These are phyloP conservation scores for Teratosphaeria gauchensis DNA, from an alignment of 2,329 filamentous ascomycete species.

Conservation along the genomic window DNA sequence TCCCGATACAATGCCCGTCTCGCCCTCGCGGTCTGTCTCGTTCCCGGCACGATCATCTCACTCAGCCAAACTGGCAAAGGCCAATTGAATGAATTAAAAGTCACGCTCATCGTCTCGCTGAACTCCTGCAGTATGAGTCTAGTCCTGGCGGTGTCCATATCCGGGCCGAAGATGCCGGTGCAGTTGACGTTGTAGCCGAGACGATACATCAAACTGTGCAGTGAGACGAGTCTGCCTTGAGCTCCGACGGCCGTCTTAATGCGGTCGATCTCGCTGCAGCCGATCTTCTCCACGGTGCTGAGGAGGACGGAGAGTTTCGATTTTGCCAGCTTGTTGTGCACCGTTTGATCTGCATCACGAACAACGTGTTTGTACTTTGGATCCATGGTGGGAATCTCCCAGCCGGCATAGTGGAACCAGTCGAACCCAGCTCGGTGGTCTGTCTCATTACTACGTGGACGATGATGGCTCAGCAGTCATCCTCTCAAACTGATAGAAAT, in stretches of 20 bases:
- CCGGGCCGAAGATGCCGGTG: not conserved
- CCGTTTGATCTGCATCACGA: not conserved
- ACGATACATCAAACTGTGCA: not conserved
- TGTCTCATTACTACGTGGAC: not conserved
- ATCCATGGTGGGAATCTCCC: not conserved
- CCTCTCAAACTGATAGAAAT: not conserved
- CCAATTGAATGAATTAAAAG: not conserved
- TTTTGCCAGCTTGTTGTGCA: not conserved
- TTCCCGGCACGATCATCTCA: not conserved
- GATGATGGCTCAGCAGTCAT: not conserved
- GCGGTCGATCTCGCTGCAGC: not conserved
- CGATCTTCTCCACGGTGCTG: not conserved
- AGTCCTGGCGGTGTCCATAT: not conserved
- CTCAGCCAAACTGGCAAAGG: not conserved
- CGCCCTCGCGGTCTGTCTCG: not conserved
- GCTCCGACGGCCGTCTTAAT: not conserved
- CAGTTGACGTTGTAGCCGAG: not conserved
- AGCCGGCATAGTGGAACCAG: not conserved
- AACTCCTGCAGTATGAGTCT: not conserved
- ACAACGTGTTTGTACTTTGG: not conserved
- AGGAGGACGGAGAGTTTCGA: not conserved
- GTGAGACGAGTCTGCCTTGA: not conserved
- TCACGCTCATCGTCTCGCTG: not conserved
- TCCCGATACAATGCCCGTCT: not conserved
- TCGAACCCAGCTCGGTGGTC: not conserved